Evolutionary conservation across 208 protist genomes (phyloP), one percentile per base, ranked within the genome.

Genomic region (Crithidia bombi): DNA sequence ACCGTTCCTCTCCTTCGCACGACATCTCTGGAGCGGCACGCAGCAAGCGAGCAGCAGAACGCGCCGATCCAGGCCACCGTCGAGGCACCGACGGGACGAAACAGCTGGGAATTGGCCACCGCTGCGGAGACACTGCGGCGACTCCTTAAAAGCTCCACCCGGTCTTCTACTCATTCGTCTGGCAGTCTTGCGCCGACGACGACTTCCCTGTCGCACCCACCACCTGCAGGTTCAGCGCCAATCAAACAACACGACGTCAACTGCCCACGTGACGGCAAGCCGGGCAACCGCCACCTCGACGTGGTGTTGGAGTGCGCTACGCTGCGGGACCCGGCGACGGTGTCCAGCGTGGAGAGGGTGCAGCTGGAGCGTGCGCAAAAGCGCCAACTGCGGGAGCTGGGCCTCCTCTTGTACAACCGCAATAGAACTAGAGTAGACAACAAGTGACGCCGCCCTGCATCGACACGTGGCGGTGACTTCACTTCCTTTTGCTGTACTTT

Each of bases 221-320:
- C 10, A 10, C 3, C 30, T 6, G 21, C 28, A 12, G 28, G 30
- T 35, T 10, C 69, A 5, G 49, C 69, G 28, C 44, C 49, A 11
- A 46, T 67, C 6, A 21, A 25, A 7, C 12, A 41, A 3, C 44
- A 25, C 6, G 52, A 75, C 41, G 9, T 67, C 58, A 68, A 75
- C 32, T 35, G 32, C 14, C 52, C 32, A 14, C 43, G 19, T 10
- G 32, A 49, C 21, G 46, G 21, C 38, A 63, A 73, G 59, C 3
- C 50, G 4, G 10, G 28, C 36, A 15, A n/a, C 23, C 26, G 49
- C 33, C 52, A 54, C n/a, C 55, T 73, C n/a, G 85, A 87, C 36
- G 30, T 90, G 14, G 36, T 90, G 54, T 43, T 90, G 6, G 76
- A 79, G 64, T 90, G 85, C 65, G 85, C 82, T 10, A 19, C 69